Conservation (phyloP, 768 basidiomycete genomes). For the Lyophyllum shimeji region DNA sequence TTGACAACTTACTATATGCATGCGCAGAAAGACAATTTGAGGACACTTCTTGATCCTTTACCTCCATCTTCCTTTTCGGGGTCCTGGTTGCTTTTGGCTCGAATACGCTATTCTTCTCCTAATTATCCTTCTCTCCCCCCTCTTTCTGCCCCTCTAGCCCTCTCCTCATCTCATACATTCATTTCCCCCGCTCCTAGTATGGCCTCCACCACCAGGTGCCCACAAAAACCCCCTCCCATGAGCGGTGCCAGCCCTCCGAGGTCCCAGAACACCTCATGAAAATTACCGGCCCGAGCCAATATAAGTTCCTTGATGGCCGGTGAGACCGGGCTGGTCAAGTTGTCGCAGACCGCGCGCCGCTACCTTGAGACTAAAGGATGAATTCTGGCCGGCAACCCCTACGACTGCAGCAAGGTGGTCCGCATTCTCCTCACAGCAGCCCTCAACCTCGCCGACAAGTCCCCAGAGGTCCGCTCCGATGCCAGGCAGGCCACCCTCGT, state of each 20-base stretch:
- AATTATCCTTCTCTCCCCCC: background rate
- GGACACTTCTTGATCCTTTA: slow-evolving; percentile 5
- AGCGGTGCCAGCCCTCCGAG: background rate
- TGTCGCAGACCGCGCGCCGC: background rate
- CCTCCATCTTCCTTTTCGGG: slow-evolving; percentile 1
- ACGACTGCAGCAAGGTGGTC: background rate
- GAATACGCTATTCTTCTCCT: background rate
- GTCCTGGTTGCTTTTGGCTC: background rate
- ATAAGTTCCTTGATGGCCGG: background rate
- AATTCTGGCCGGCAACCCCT: background rate
- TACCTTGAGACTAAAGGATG: background rate
- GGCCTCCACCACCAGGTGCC: background rate
- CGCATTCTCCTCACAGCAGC: background rate
- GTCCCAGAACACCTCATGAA: background rate
- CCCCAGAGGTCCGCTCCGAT: background rate
- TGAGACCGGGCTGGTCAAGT: background rate
- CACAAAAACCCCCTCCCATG: background rate
- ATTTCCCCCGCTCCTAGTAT: background rate
- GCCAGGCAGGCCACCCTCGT: background rate
- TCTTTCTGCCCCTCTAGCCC: background rate
- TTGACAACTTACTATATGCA: too few relatives aligned
- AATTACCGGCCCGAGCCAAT: background rate
- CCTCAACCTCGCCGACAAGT: background rate
- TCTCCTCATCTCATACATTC: background rate
- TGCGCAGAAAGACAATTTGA: too few relatives aligned